phyloP scores from a whole-genome alignment of 129 eudicot genomes.

The Pseudognaphalium luteoalbum region DNA sequence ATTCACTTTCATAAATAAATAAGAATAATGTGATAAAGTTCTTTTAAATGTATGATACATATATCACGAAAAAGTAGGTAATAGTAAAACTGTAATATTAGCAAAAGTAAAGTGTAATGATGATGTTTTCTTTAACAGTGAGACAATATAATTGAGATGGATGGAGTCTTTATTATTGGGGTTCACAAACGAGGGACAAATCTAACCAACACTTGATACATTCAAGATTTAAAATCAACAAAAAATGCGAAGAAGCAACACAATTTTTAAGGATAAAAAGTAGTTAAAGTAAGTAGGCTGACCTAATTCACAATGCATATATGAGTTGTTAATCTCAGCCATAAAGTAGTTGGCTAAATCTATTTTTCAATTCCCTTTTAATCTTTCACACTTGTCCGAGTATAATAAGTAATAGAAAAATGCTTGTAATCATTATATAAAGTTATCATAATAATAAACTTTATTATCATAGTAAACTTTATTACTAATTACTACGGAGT shows the following conservation, averaged over 20 bases:
- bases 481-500: too few species aligned
- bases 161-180: too few species aligned
- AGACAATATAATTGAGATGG: too few species aligned
- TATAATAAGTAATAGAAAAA: too few species aligned
- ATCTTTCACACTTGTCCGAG: background rate
- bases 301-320: conserved; percentile 31
- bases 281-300: conserved; percentile 28
- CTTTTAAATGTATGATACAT: too few species aligned
- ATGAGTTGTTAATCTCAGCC: conserved; percentile 25
- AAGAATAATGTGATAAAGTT: too few species aligned
- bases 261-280: background rate
- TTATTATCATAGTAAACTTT: too few species aligned
- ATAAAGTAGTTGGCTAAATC: conserved; percentile 1
- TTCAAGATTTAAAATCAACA: background rate
- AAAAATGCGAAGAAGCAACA: background rate
- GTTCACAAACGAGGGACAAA: background rate
- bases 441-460: background rate
- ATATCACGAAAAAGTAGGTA: too few species aligned
- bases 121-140: too few species aligned
- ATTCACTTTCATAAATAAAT: too few species aligned
- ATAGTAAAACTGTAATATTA: too few species aligned
- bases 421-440: background rate
- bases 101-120: too few species aligned
- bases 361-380: background rate
- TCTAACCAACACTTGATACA: conserved; percentile 16